These are phyloP conservation scores for Diaporthe destruens DNA, from an alignment of 2,329 filamentous ascomycete species.

Conservation along the genomic window DNA sequence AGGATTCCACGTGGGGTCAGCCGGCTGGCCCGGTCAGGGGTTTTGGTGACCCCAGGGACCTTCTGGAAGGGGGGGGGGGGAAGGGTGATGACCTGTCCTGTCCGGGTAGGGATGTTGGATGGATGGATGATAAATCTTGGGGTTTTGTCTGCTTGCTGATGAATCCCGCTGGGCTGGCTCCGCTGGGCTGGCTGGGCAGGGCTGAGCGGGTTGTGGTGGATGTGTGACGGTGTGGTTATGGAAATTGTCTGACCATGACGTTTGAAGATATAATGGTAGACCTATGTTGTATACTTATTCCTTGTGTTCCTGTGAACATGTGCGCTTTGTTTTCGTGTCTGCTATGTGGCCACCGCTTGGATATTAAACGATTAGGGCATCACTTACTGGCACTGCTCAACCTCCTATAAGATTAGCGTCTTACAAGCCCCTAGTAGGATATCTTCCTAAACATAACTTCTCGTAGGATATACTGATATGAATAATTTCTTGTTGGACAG, in stretches of 20 bases:
- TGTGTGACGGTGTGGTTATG: background rate
- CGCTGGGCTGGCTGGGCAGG: background rate
- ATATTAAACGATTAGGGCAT: too few species aligned
- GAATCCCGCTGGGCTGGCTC: too few species aligned
- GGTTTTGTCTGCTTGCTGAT: background rate
- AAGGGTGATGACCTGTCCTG: background rate
- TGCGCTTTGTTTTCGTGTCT: too few species aligned
- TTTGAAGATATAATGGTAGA: background rate
- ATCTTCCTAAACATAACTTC: too few species aligned
- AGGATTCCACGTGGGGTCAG: conserved; percentile 4
- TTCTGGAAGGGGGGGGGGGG: too few species aligned
- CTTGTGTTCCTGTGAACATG: background rate
- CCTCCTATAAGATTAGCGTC: too few species aligned
- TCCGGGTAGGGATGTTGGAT: background rate
- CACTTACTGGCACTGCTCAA: too few species aligned
- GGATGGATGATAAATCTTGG: background rate
- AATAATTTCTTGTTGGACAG: too few species aligned
- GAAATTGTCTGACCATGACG: background rate
- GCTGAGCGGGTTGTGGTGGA: background rate
- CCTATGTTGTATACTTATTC: background rate
- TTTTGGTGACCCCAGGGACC: too few species aligned
- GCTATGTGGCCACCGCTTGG: too few species aligned
- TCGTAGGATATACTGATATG: too few species aligned
- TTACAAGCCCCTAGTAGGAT: too few species aligned
- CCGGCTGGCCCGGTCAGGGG: background rate